Conservation (phyloP, 176 grass and related monocot genomes). For the Phyllostachys edulis region DNA sequence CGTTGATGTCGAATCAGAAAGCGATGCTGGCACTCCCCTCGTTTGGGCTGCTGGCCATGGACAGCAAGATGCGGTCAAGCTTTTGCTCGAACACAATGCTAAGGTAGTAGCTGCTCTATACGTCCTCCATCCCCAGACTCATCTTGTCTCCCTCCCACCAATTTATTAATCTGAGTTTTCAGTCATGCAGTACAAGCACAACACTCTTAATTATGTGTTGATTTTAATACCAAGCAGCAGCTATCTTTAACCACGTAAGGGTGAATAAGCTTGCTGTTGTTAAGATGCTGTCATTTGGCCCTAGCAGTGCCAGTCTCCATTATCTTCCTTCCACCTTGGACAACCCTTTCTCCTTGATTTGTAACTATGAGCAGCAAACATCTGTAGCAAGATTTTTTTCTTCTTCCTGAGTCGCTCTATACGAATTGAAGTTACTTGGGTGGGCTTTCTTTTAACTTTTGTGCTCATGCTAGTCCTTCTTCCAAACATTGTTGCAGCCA, state of each 20-base stretch:
- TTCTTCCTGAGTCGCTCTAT: not conserved
- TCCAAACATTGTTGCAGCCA: constrained; percentile 42
- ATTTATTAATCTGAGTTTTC: not conserved
- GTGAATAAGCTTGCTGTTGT: not conserved
- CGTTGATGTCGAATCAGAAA: constrained; percentile 85
- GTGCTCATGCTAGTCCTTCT: not conserved
- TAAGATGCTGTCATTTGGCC: not conserved
- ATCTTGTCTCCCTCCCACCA: no score
- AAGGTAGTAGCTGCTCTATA: constrained; percentile 41
- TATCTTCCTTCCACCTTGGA: not conserved
- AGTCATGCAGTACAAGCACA: not conserved
- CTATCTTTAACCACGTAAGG: not conserved
- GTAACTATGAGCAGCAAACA: not conserved
- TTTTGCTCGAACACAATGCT: constrained; percentile 70
- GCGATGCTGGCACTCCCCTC: constrained; percentile 73
- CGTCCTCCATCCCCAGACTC: no score
- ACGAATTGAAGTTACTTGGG: not conserved
- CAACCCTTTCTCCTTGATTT: not conserved
- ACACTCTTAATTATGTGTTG: not conserved
- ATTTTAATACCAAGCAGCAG: not conserved
- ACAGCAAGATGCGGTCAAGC: constrained; percentile 60
- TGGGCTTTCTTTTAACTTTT: not conserved
- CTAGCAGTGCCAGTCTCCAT: not conserved
- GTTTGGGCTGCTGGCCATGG: constrained; percentile 90
- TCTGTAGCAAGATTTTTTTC: not conserved